A percentile compares a stretch with the other conserved stretches of the same genome.
Conservation (phyloP, 345 rosid genomes). For the Turnera subulata region DNA sequence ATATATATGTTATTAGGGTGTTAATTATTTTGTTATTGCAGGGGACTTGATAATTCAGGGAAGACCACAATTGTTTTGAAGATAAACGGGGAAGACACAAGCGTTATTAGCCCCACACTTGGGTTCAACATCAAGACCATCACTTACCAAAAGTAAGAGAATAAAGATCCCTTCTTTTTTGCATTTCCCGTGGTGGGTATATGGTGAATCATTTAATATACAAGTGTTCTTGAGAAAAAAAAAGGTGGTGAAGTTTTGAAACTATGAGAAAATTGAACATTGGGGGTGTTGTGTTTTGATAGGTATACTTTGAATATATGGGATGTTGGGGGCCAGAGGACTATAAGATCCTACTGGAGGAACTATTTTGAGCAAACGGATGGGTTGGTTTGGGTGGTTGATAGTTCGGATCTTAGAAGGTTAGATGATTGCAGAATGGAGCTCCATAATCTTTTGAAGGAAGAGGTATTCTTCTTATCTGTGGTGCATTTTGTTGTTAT, state of each 20-base stretch:
- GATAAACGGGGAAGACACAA: conserved; percentile 89
- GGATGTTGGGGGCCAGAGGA: conserved; percentile 96
- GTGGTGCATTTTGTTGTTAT: not conserved
- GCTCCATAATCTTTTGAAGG: conserved; percentile 87
- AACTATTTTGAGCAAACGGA: conserved; percentile 97
- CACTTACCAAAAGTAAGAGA: conserved; percentile 66
- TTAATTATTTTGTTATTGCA: conserved; percentile 21
- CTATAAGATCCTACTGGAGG: conserved; percentile 92
- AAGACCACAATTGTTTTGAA: conserved; percentile 92
- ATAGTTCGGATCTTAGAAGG: conserved; percentile 88
- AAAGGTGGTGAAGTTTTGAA: no score
- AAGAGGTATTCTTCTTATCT: conserved; percentile 52
- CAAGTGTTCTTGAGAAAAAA: no score
- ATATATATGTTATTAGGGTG: not conserved
- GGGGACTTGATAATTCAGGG: conserved; percentile 92
- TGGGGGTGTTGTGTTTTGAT: conserved; percentile 14
- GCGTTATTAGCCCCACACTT: conserved; percentile 84
- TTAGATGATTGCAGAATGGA: conserved; percentile 91
- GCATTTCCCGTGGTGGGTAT: no score
- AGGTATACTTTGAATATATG: conserved; percentile 85
- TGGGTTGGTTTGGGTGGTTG: conserved; percentile 95
- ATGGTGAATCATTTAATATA: no score
- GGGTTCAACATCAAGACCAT: conserved; percentile 93
- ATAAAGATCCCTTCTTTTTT: not conserved
- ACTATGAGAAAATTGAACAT: conserved; percentile 5